Percentiles rank a stretch among this genome's conserved stretches.
These are phyloP conservation scores for Zoysia matrella DNA, from an alignment of 202 grass and related monocot genomes.

Conservation along the genomic window DNA sequence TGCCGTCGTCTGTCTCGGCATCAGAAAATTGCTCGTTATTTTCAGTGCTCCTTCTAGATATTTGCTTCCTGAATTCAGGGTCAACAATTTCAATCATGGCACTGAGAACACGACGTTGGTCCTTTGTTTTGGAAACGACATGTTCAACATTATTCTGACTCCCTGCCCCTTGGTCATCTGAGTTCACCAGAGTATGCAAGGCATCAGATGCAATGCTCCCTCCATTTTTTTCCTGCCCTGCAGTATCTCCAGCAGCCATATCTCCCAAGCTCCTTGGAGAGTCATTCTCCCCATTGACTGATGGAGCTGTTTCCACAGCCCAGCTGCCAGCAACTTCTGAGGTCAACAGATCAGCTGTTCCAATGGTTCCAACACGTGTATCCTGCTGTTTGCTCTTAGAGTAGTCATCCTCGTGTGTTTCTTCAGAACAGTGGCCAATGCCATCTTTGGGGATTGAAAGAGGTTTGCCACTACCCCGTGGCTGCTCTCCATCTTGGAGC, in stretches of 20 bases:
- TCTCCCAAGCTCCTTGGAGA: too few species aligned
- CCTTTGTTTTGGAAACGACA: too few species aligned
- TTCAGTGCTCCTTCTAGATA: conserved; percentile 31
- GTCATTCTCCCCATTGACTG: too few species aligned
- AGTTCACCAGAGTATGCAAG: conserved; percentile 30
- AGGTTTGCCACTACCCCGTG: too few species aligned
- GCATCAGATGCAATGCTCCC: conserved; percentile 45
- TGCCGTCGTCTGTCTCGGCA: conserved; percentile 65
- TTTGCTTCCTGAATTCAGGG: conserved; percentile 55
- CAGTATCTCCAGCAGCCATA: conserved; percentile 16
- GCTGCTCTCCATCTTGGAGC: too few species aligned
- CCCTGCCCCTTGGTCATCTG: too few species aligned
- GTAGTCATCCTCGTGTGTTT: conserved; percentile 54
- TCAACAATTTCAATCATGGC: too few species aligned
- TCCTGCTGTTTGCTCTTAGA: conserved; percentile 58
- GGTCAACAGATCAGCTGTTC: conserved; percentile 52
- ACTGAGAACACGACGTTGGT: too few species aligned
- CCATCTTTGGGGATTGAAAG: neutral
- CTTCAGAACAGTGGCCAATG: conserved; percentile 44
- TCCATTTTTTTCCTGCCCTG: conserved; percentile 18
- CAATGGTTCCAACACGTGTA: conserved; percentile 53
- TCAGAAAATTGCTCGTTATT: conserved; percentile 60
- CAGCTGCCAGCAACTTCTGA: too few species aligned
- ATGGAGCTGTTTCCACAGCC: too few species aligned
- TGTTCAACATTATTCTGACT: too few species aligned